These are phyloP conservation scores for Dunaliella sp. DNA, from an alignment of 139 green algal species.

Conservation along the genomic window DNA sequence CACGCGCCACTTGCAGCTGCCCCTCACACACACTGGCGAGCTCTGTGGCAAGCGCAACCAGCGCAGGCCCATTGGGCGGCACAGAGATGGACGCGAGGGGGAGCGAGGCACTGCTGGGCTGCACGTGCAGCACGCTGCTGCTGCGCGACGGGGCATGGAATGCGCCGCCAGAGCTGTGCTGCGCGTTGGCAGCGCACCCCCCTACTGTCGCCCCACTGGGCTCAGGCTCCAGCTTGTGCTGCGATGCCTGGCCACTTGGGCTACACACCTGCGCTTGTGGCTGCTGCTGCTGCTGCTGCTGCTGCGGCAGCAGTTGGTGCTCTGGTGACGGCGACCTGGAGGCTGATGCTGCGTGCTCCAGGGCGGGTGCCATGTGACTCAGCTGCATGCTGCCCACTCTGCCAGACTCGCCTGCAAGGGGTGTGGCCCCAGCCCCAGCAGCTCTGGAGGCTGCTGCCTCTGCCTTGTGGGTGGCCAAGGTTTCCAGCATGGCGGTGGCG, in stretches of 20 bases:
- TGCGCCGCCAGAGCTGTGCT: too few relatives aligned
- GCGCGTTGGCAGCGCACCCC: too few relatives aligned
- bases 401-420: too few relatives aligned
- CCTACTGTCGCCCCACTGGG: too few relatives aligned
- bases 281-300: constrained; percentile 9
- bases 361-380: not conserved
- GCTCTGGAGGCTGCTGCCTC: too few relatives aligned
- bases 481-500: not conserved
- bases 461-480: not conserved
- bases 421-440: too few relatives aligned
- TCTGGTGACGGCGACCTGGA: not conserved
- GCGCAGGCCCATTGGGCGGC: not conserved
- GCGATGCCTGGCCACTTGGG: too few relatives aligned
- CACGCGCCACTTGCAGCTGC: constrained; percentile 50
- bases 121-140: not conserved
- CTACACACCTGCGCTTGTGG: not conserved
- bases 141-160: too few relatives aligned
- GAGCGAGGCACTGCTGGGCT: too few relatives aligned
- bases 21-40: constrained; percentile 23
- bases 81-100: not conserved
- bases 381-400: too few relatives aligned
- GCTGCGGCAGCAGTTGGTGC: not conserved
- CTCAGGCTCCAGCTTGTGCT: too few relatives aligned
- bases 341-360: not conserved
- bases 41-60: constrained; percentile 16